Conservation (phyloP, 164 flowering plant species). For the Liquidambar formosana region DNA sequence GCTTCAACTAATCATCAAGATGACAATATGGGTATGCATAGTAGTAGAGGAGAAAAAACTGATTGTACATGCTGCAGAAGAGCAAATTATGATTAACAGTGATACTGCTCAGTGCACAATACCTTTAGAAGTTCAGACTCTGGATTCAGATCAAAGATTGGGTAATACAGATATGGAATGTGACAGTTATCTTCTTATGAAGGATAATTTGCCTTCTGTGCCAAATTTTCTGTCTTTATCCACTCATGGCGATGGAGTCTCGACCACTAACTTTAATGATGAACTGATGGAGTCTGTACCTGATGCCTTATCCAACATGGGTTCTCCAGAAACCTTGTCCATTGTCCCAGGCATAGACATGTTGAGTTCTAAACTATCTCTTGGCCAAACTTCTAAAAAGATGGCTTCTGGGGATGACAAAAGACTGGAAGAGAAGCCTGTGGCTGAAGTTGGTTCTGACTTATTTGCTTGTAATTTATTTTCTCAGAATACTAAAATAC, state of each 20-base stretch:
- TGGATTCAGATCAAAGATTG: conserved; percentile 14
- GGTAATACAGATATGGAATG: conserved; percentile 19
- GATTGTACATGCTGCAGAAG: conserved; percentile 9
- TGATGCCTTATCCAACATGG: conserved; percentile 22
- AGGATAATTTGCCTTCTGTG: conserved; percentile 24
- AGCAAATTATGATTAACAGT: neutral
- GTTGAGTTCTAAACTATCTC: conserved; percentile 14
- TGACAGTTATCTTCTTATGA: conserved; percentile 11
- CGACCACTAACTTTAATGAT: conserved; percentile 20
- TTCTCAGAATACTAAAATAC: conserved; percentile 5
- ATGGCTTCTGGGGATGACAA: conserved; percentile 11
- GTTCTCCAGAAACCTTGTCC: conserved; percentile 26
- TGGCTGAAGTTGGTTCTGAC: conserved; percentile 7
- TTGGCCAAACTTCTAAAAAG: conserved; percentile 16
- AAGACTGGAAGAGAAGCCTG: conserved; percentile 22
- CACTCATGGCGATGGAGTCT: conserved; percentile 18
- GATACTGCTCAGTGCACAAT: conserved; percentile 1
- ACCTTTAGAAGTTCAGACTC: conserved; percentile 19
- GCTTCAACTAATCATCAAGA: conserved; percentile 4
- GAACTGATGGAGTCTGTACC: conserved; percentile 22
- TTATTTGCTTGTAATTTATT: conserved; percentile 13
- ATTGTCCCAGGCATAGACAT: conserved; percentile 7
- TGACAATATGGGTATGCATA: conserved; percentile 6
- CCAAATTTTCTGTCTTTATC: conserved; percentile 12
- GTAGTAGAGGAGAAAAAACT: neutral